A percentile compares a stretch with the other conserved stretches of the same genome.
These are phyloP conservation scores for Linnemannia elongata DNA, from an alignment of 192 early-diverging fungal species.

Conservation along the genomic window DNA sequence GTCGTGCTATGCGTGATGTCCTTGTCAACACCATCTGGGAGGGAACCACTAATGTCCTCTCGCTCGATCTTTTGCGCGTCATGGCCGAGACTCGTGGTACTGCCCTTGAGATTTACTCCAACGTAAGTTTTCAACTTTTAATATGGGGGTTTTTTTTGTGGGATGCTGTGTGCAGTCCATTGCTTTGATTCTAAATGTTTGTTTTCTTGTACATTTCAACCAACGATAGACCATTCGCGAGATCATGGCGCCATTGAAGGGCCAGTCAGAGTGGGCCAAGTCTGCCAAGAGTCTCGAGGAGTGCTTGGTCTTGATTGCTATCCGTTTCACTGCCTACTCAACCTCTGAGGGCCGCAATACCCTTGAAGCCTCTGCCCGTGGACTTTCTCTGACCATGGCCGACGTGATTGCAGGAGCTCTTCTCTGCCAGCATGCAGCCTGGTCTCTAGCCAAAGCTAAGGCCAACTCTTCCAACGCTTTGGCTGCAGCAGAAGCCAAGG, in stretches of 20 bases:
- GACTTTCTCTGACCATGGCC: slow-evolving; percentile 65
- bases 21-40: slow-evolving; percentile 84
- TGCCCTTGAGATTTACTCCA: slow-evolving; percentile 55
- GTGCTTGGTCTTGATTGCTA: slow-evolving; percentile 46
- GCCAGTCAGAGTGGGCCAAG: slow-evolving; percentile 20
- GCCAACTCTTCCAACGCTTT: slow-evolving; percentile 8
- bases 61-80: slow-evolving; percentile 72
- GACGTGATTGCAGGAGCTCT: slow-evolving; percentile 61
- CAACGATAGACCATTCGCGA: slow-evolving; percentile 29
- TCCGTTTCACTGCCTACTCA: slow-evolving; percentile 47
- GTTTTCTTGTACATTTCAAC: neutral
- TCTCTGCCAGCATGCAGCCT: slow-evolving; percentile 66
- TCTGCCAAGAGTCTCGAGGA: slow-evolving; percentile 27
- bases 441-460: slow-evolving; percentile 47
- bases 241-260: slow-evolving; percentile 43
- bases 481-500: slow-evolving; percentile 21
- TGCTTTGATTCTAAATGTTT: neutral
- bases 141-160: neutral
- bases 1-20: slow-evolving; percentile 68
- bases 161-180: neutral
- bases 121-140: slow-evolving; percentile 39
- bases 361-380: slow-evolving; percentile 62
- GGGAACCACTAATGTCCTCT: slow-evolving; percentile 78
- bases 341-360: slow-evolving; percentile 35
- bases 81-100: slow-evolving; percentile 63